Base-by-base conservation (phyloP, 1,284 basidiomycete species). In the Grifola frondosa region DNA sequence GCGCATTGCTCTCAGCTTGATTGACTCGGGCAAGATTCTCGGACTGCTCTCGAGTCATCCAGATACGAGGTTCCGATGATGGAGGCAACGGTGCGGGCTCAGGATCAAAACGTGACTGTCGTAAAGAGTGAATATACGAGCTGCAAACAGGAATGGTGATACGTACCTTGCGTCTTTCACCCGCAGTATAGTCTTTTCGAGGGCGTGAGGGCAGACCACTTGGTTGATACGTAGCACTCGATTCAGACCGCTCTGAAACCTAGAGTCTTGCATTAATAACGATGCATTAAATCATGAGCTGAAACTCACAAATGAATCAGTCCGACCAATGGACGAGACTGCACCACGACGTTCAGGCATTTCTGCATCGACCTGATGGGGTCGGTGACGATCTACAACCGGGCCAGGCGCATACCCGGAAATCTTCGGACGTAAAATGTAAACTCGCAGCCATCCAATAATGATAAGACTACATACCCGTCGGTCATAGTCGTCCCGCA, bases 11-110 rank as follows among this genome's bases (percentile, higher is more conserved):
- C 5, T 43, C 35, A 17, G 24, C 32, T 11, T 8, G 24, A n/a
- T 26, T 8, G 10, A 15, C 34, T 37, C 41, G 26, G 11, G 8
- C 23, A 15, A 29, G 29, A 17, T 24, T 41, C 39, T 53, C 41
- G 4, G 45, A 41, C 26, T 52, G 39, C 12, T 54, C 53, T 5
- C 53, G 47, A 16, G 53, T 54, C n/a, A 48, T 40, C 53, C 53
- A 54, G 33, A 52, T 40, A 5, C 53, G 49, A 9, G 42, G 40
- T 21, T 41, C 42, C 4, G 33, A 17, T 15, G 40, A 30, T 15
- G 24, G 25, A 25, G 17, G 33, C 5, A 29, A 23, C 13, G 33
- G 17, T 2, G 16, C 21, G 6, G 24, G 28, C 10, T 28, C 19
- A 3, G 47, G 36, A 3, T 42, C 50, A 17, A 42, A 44, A 4